Evolutionary conservation across 2,329 filamentous ascomycete genomes (phyloP), one percentile per base, ranked within the genome.

Genomic region (Aspergillus calidoustus): DNA sequence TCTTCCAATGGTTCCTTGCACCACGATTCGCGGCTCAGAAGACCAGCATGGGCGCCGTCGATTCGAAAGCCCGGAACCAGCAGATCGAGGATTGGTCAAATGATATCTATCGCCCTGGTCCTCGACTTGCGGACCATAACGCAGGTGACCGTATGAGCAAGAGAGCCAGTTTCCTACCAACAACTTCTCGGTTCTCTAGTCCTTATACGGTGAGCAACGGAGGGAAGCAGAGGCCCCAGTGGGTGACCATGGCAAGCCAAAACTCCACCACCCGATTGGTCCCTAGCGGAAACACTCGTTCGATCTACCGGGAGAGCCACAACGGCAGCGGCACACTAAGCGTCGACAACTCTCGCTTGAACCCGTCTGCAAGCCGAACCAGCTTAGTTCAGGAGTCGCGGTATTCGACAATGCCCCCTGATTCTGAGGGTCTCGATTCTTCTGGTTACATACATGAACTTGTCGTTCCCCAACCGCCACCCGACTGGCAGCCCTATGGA

Each of bases 61-160:
- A 95, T 75, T 87, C 89, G 67, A 93, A 94, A 76, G 90, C 93
- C 79, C 89, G 95, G 62, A 90, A 93, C 69, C 88, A 90, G 69
- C 93, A 98, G 79, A 99, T 99, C 67, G 95, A 99, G 77, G 94
- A 97, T 71, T 99, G 95, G 95, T 90, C 90, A 15, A 92, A 98
- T 67, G 95, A 99, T 73, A 99, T 99, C 70, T 98, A 99, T 77
- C 91, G 93, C 48, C 91, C 94, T 3, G 92, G 93, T 25, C 89
- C 90, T 58, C 91, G 93, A 67, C 83, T 97, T 66, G 86, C 89
- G 3, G 95, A 97, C 70, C 81, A 90, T 47, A 86, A 87, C 61
- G 90, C 87, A 71, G 82, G 85, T 15, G 92, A 94, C 66, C 86
- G 91, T 56, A 84, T 82, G 59, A 92, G 85, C 84, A 97, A 94